Conservation (phyloP, 805 yeast species). For the Pichia deserticola region DNA sequence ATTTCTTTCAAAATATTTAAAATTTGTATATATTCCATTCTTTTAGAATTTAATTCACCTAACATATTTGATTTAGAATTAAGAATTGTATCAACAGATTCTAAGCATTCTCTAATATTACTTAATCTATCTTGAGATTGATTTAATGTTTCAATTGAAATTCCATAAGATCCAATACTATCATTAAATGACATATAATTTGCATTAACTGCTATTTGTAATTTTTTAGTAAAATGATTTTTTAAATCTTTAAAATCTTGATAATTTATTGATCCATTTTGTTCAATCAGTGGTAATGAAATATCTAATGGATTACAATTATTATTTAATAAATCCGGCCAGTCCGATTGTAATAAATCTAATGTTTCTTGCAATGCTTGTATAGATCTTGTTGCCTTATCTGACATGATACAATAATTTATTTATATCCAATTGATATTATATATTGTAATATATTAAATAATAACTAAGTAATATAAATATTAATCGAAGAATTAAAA, state of each 20-base stretch:
- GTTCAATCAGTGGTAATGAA: conserved; percentile 77
- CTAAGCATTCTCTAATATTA: conserved; percentile 16
- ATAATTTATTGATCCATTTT: conserved; percentile 71
- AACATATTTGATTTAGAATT: conserved; percentile 49
- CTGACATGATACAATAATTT: background rate
- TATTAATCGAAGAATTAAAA: too few relatives aligned
- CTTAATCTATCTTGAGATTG: conserved; percentile 45
- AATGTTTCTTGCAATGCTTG: conserved; percentile 6
- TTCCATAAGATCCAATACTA: conserved; percentile 76
- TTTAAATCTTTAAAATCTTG: conserved; percentile 60
- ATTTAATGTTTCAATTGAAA: conserved; percentile 54
- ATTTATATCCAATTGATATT: background rate
- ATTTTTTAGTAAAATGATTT: conserved; percentile 44
- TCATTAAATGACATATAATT: conserved; percentile 80
- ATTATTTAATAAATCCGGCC: conserved; percentile 37
- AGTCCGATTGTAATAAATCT: conserved; percentile 14
- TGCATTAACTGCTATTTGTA: conserved; percentile 68
- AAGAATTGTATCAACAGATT: conserved; percentile 15
- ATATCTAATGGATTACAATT: conserved; percentile 77
- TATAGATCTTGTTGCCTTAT: background rate
- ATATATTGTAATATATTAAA: too few relatives aligned
- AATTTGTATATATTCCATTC: conserved; percentile 57
- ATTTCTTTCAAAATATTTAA: conserved; percentile 64
- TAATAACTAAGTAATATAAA: too few relatives aligned
- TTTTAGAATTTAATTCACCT: conserved; percentile 56